Conservation (phyloP, 768 basidiomycete species). For the Exidia glandulosa region DNA sequence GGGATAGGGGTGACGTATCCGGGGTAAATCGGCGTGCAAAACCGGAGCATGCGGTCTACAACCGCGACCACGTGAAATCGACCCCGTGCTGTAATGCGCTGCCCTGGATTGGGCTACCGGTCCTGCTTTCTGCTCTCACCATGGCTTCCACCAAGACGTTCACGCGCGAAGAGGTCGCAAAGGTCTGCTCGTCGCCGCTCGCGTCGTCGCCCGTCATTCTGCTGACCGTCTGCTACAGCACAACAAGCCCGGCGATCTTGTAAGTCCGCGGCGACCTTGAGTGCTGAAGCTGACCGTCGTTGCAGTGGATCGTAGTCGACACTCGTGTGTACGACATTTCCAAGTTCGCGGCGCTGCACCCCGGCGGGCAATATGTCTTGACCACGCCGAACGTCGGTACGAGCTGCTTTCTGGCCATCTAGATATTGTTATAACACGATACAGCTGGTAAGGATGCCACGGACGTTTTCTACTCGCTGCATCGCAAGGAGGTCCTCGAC, state of each 20-base stretch:
- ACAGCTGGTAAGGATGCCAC: not conserved
- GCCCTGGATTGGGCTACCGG: not conserved
- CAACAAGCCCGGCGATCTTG: slow-evolving; percentile 75
- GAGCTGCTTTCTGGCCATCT: slow-evolving; percentile 8
- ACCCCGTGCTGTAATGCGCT: not conserved
- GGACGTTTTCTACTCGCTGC: slow-evolving; percentile 33
- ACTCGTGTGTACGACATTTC: slow-evolving; percentile 73
- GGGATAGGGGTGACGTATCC: too few species aligned
- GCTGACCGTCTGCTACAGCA: slow-evolving; percentile 42
- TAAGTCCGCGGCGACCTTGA: slow-evolving; percentile 22
- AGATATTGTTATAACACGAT: not conserved
- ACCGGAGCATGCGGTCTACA: too few species aligned
- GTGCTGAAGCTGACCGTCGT: not conserved
- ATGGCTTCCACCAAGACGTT: slow-evolving; percentile 21
- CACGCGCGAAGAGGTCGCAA: slow-evolving; percentile 50
- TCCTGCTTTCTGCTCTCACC: not conserved
- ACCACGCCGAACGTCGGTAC: slow-evolving; percentile 54
- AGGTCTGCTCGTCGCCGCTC: slow-evolving; percentile 30
- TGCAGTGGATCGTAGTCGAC: slow-evolving; percentile 74
- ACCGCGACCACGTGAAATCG: not conserved
- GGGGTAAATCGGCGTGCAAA: too few species aligned
- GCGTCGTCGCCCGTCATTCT: not conserved
- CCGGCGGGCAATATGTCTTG: slow-evolving; percentile 72
- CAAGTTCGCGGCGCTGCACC: slow-evolving; percentile 75
- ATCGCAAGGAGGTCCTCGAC: slow-evolving; percentile 61